A percentile compares a stretch with the other conserved stretches of the same genome.
Evolutionary conservation across 768 basidiomycete genomes (phyloP).

Genomic region (Boletus edulis): DNA sequence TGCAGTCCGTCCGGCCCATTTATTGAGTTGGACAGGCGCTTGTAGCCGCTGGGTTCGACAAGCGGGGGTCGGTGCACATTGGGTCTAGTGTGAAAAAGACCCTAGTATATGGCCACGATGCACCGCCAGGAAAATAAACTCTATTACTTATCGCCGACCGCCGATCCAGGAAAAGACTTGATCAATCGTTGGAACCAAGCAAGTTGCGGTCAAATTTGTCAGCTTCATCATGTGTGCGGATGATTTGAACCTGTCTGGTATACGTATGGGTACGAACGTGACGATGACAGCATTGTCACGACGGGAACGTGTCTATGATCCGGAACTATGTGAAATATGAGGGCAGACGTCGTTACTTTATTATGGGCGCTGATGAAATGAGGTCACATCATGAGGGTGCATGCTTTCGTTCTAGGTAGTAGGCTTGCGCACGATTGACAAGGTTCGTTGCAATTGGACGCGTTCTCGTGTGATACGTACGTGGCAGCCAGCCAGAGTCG

Average conservation of each 20-base stretch:
- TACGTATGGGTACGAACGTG: too few species aligned
- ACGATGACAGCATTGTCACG: conserved; percentile 1
- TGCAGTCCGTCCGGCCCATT: too few species aligned
- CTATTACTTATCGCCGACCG: not conserved
- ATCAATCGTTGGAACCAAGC: too few species aligned
- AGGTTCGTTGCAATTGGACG: too few species aligned
- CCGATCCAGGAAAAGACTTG: not conserved
- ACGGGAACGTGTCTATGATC: too few species aligned
- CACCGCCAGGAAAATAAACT: not conserved
- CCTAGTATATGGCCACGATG: not conserved
- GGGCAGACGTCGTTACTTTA: too few species aligned
- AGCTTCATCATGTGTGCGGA: not conserved
- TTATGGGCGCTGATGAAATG: not conserved
- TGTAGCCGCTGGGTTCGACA: not conserved
- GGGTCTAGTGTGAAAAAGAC: not conserved
- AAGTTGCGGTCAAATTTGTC: not conserved
- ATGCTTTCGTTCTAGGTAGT: too few species aligned
- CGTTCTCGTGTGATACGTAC: too few species aligned
- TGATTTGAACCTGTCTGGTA: too few species aligned
- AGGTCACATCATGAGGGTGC: not conserved
- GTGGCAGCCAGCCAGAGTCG: too few species aligned
- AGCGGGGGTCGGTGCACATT: not conserved
- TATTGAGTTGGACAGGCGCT: not conserved
- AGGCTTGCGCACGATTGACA: too few species aligned
- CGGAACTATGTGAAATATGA: too few species aligned